Evolutionary conservation across 2,329 filamentous ascomycete species (phyloP), one percentile per base, ranked within the genome.

Genomic region (Xylariales sp.): DNA sequence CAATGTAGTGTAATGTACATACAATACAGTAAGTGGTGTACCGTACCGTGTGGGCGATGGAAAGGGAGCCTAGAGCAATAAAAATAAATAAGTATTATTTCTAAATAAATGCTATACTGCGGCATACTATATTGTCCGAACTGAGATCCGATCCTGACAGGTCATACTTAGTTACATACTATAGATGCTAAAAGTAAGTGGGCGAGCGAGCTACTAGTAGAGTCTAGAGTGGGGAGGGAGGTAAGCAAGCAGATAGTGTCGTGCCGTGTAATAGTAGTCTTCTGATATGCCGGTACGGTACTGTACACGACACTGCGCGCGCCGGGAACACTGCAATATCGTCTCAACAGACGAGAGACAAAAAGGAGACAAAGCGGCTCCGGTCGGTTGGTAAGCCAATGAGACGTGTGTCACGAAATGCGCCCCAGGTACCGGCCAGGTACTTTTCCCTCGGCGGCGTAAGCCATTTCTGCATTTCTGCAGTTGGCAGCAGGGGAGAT

Each of bases 401-500:
- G 46, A 68, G 41, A 53, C 5, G 58, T n/a, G 12, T 12, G 50
- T 64, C 54, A 45, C 39, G 28, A 59, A 65, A 56, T 62, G 49
- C 58, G 63, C 39, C 54, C 60, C 36, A 54, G 52, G 56, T 61
- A 63, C 64, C 34, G 32, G 32, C 16, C 64, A 69, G 65, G 69
- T 73, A 72, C 71, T 70, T 71, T 45, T 36, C 39, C 32, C 32
- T 61, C 55, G 14, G 53, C 39, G 68, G 60, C 43, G 70, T 70
- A 72, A 73, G 74, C 72, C 73, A 75, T 72, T 73, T 71, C 72
- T 70, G 73, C 69, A 60, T 59, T 23, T 23, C 23, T 23, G 23
- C 23, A 23, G 23, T 23, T 52, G 58, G 68, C 30, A 64, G 59
- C 72, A 73, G 73, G 75, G 75, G 71, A 70, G 69, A 70, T 72